Conservation (phyloP, 768 basidiomycete genomes). For the Ramaria sp. region DNA sequence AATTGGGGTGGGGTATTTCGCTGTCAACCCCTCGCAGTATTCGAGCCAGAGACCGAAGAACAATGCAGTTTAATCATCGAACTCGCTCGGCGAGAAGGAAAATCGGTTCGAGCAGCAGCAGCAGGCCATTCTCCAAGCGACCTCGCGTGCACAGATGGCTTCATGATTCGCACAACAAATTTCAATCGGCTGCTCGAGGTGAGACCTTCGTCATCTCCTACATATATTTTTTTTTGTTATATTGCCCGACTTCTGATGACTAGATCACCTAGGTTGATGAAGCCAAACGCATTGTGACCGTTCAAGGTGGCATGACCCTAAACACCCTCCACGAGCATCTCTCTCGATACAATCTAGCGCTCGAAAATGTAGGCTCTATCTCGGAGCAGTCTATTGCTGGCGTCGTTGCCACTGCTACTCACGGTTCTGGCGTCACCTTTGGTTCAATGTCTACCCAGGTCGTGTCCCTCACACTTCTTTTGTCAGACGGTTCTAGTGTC, state of each 20-base stretch:
- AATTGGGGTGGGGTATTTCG: slow-evolving; percentile 85
- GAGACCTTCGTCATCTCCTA: slow-evolving; percentile 21
- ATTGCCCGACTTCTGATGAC: slow-evolving; percentile 5
- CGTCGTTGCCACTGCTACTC: slow-evolving; percentile 87
- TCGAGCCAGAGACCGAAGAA: slow-evolving; percentile 58
- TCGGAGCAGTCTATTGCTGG: slow-evolving; percentile 94
- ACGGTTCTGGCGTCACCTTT: slow-evolving; percentile 78
- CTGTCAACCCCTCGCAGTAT: slow-evolving; percentile 59
- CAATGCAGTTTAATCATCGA: slow-evolving; percentile 72
- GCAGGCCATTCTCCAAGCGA: slow-evolving; percentile 93
- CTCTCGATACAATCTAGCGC: slow-evolving; percentile 57
- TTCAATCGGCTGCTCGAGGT: slow-evolving; percentile 72
- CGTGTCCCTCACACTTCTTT: slow-evolving; percentile 59
- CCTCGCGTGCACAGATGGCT: slow-evolving; percentile 80
- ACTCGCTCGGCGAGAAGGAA: slow-evolving; percentile 63
- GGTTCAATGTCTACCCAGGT: slow-evolving; percentile 78
- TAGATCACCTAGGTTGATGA: slow-evolving; percentile 47
- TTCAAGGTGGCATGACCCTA: slow-evolving; percentile 72
- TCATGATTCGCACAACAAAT: slow-evolving; percentile 71
- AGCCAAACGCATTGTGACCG: slow-evolving; percentile 55
- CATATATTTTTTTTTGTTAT: slow-evolving; percentile 9
- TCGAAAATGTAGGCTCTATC: slow-evolving; percentile 91
- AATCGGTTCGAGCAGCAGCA: slow-evolving; percentile 70
- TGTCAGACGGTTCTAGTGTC: slow-evolving; percentile 65
- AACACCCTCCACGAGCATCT: slow-evolving; percentile 62